Conservation (phyloP, 2,329 filamentous ascomycete species). For the Alternaria triticimaculans region DNA sequence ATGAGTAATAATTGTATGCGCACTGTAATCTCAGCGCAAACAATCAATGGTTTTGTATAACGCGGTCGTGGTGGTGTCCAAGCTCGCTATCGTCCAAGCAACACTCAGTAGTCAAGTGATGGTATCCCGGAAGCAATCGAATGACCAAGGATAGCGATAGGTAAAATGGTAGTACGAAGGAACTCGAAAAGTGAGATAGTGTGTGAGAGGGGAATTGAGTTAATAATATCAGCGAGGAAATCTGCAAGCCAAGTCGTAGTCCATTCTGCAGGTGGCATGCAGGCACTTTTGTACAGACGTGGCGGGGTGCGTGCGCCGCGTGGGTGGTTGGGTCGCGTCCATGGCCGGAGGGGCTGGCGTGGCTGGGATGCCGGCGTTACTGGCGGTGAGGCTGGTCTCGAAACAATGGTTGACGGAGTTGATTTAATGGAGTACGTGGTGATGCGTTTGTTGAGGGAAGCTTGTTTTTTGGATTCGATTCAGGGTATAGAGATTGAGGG, state of each 20-base stretch:
- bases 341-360: slow-evolving; percentile 18
- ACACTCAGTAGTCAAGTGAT: slow-evolving; percentile 2
- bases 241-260: slow-evolving; percentile 22
- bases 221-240: slow-evolving; percentile 4
- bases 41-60: neutral
- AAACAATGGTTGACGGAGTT: slow-evolving; percentile 4
- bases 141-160: neutral
- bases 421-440: slow-evolving; percentile 2
- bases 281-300: slow-evolving; percentile 38
- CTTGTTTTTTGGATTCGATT: neutral
- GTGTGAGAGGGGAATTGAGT: neutral
- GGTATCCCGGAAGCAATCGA: neutral
- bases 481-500: neutral
- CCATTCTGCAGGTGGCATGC: slow-evolving; percentile 26
- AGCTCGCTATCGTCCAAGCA: slow-evolving; percentile 14
- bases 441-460: neutral
- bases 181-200: neutral
- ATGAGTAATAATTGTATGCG: neutral
- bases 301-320: slow-evolving; percentile 27
- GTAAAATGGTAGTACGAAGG: neutral
- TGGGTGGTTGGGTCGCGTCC: slow-evolving; percentile 32
- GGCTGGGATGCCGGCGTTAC: slow-evolving; percentile 12
- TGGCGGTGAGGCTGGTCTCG: slow-evolving; percentile 21
- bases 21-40: neutral
- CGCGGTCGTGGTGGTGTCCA: neutral